Evolutionary conservation across 495 filamentous ascomycete species (phyloP).

Genomic region (Terfezia claveryi): DNA sequence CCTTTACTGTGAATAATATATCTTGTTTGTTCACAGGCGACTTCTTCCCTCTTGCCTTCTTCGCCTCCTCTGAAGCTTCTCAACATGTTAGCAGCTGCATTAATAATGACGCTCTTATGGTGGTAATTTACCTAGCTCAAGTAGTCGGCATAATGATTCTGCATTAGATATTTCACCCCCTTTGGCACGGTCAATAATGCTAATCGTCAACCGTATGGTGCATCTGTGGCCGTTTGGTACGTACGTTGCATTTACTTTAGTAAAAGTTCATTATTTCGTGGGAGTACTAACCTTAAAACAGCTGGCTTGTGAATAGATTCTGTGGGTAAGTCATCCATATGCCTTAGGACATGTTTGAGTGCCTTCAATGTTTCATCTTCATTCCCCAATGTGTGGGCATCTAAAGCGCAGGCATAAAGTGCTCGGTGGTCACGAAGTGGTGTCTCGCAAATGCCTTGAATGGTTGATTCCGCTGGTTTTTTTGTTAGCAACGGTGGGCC

Average conservation of each 20-base stretch:
- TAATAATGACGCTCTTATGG: too few relatives aligned
- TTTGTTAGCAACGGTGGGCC: neutral
- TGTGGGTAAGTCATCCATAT: slow-evolving; percentile 28
- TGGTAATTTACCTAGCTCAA: neutral
- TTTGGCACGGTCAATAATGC: slow-evolving; percentile 27
- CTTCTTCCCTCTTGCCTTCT: slow-evolving; percentile 17
- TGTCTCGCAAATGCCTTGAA: slow-evolving; percentile 29
- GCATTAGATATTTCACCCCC: slow-evolving; percentile 17
- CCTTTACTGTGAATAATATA: slow-evolving; percentile 31
- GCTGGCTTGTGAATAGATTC: slow-evolving; percentile 38
- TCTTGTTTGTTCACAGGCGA: slow-evolving; percentile 4
- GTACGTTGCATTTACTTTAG: too few relatives aligned
- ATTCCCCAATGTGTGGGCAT: slow-evolving; percentile 45
- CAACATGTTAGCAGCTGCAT: neutral
- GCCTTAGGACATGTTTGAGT: slow-evolving; percentile 36
- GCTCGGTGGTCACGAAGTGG: slow-evolving; percentile 32
- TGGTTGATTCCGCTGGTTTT: slow-evolving; percentile 29
- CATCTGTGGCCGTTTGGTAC: slow-evolving; percentile 26
- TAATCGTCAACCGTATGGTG: slow-evolving; percentile 35
- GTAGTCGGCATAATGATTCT: slow-evolving; percentile 17
- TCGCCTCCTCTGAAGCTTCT: slow-evolving; percentile 25
- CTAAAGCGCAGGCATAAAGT: slow-evolving; percentile 54
- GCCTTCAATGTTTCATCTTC: slow-evolving; percentile 32
- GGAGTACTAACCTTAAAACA: neutral
- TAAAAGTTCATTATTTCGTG: slow-evolving; percentile 14